phyloP scores from a whole-genome alignment of 805 yeast genomes.

The Pichia membranifaciens region DNA sequence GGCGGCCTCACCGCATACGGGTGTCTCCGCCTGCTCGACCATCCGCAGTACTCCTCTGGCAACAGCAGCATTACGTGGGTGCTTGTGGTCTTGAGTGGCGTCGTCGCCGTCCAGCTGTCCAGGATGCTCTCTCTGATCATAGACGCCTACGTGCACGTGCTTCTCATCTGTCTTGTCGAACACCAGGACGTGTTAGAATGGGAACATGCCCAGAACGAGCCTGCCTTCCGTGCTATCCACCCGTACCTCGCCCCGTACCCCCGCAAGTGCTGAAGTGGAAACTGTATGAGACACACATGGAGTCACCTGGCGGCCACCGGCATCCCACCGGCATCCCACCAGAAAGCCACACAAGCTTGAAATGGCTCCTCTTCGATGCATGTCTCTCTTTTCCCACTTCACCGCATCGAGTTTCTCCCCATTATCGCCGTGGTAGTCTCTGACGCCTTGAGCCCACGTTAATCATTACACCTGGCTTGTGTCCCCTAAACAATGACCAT shows the following conservation, averaged over 20 bases:
- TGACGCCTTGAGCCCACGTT: too few species aligned
- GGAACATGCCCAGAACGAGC: conserved; percentile 49
- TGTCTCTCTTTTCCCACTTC: too few species aligned
- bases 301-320: too few species aligned
- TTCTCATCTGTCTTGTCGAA: conserved; percentile 75
- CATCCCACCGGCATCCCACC: too few species aligned
- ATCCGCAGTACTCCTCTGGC: conserved; percentile 37
- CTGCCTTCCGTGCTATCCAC: background rate
- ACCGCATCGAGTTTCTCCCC: too few species aligned
- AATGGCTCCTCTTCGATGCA: too few species aligned
- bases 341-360: too few species aligned
- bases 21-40: conserved; percentile 62
- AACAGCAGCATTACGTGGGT: conserved; percentile 6
- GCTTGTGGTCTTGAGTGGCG: conserved; percentile 31
- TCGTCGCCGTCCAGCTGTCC: conserved; percentile 68
- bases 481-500: too few species aligned
- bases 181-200: conserved; percentile 75
- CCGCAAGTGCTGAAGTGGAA: too few species aligned
- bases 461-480: too few species aligned
- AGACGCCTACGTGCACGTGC: conserved; percentile 72
- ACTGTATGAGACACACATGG: too few species aligned
- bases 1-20: conserved; percentile 49
- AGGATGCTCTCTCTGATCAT: conserved; percentile 65
- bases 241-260: background rate
- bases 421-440: too few species aligned